These are phyloP conservation scores for Fusarium praegraminearum DNA, from an alignment of 2,329 filamentous ascomycete species.

Conservation along the genomic window DNA sequence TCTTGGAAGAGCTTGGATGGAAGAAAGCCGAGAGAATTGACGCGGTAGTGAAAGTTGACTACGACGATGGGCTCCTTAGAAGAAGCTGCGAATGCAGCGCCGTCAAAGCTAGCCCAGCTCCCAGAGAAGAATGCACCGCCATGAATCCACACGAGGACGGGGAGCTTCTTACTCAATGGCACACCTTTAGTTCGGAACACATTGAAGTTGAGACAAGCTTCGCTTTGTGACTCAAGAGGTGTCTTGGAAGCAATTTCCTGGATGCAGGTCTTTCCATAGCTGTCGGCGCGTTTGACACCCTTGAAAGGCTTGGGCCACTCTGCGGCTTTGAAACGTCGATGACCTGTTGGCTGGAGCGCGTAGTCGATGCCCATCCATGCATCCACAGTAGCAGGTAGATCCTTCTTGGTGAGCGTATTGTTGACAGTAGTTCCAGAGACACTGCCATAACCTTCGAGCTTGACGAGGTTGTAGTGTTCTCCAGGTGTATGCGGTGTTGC, in stretches of 20 bases:
- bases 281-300: slow-evolving; percentile 53
- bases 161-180: slow-evolving; percentile 52
- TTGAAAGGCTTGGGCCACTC: slow-evolving; percentile 56
- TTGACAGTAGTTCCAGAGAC: slow-evolving; percentile 40
- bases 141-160: slow-evolving; percentile 57
- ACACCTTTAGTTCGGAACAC: slow-evolving; percentile 53
- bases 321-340: slow-evolving; percentile 56
- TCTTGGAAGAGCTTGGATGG: slow-evolving; percentile 57
- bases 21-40: slow-evolving; percentile 56
- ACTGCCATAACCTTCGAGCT: slow-evolving; percentile 36
- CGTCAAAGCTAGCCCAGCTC: slow-evolving; percentile 53
- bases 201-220: slow-evolving; percentile 57
- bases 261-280: slow-evolving; percentile 58
- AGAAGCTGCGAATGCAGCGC: slow-evolving; percentile 49
- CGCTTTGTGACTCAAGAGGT: slow-evolving; percentile 45
- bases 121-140: slow-evolving; percentile 54
- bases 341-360: slow-evolving; percentile 56
- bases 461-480: slow-evolving; percentile 23
- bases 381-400: slow-evolving; percentile 51
- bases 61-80: slow-evolving; percentile 57
- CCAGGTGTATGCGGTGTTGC: background rate
- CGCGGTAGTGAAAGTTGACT: slow-evolving; percentile 59
- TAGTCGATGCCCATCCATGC: slow-evolving; percentile 64
- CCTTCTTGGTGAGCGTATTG: slow-evolving; percentile 27
- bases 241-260: slow-evolving; percentile 50